Evolutionary conservation across 371 early-diverging fungal species (phyloP), one percentile per base, ranked within the genome.

Genomic region (Mortierella sp.): DNA sequence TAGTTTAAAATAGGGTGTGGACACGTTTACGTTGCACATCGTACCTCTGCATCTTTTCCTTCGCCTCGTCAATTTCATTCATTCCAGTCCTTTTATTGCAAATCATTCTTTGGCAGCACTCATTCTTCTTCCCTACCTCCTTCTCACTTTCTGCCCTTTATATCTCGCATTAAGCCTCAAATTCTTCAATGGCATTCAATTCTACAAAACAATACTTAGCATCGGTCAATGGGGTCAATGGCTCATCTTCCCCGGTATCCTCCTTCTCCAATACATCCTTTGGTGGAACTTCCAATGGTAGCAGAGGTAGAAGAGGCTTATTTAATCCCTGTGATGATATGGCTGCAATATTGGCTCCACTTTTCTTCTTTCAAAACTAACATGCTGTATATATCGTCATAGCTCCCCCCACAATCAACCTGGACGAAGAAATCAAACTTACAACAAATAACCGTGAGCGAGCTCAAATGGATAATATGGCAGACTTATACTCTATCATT

Each of bases 401-500:
- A 78, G 78, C 49, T 28, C 15, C 58, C 32, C 73, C 78, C 2
- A 29, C 60, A 19, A 58, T 72, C 61, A 79, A 70, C 66, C 42
- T 82, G 47, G 70, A 70, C 54, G 75, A 91, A 86, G 92, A 92
- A 75, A 84, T 96, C 40, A 88, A 89, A 64, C 87, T 96, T 29
- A 94, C 90, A 75, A 90, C 89, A 35, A 92, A 89, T 72, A 91
- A 90, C 61, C 89, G 92, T 35, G 97, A 98, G 57, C 88, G 97
- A 68, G 97, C 96, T 70, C 91, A 88, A 64, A 95, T 93, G 83
- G 98, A 98, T 64, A 95, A 94, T 73, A 89, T 94, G 90, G 97
- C 97, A 2, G 97, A 97, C 66, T 83, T 98, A 17, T 98, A 94
- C 83, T 89, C 95, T 7, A 96, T 98, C 49, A 90, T 98, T 26